Conservation (phyloP, 768 basidiomycete genomes). For the Phaffia tasmanica region DNA sequence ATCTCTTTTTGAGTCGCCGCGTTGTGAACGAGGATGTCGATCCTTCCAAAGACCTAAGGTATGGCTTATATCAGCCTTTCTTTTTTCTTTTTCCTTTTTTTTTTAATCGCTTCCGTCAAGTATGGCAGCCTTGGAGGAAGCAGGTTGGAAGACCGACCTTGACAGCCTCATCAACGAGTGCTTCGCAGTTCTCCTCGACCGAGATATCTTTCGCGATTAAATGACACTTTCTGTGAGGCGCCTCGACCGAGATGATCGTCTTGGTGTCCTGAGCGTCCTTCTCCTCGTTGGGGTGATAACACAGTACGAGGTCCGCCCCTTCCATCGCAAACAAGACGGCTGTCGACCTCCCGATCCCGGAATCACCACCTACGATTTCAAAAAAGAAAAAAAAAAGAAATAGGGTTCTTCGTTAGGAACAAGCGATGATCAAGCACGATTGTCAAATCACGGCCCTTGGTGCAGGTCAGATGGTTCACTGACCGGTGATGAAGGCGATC, state of each 20-base stretch:
- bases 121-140: too few species aligned
- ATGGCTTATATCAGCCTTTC: slow-evolving; percentile 29
- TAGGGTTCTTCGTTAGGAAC: too few species aligned
- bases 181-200: slow-evolving; percentile 39
- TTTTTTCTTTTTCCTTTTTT: too few species aligned
- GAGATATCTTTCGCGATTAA: slow-evolving; percentile 41
- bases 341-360: too few species aligned
- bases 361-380: too few species aligned
- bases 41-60: slow-evolving; percentile 26
- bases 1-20: slow-evolving; percentile 44
- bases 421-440: too few species aligned
- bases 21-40: slow-evolving; percentile 44
- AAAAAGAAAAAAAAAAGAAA: too few species aligned
- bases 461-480: too few species aligned
- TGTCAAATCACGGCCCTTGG: too few species aligned
- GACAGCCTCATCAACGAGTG: slow-evolving; percentile 41
- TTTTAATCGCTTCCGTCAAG: too few species aligned
- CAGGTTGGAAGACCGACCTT: slow-evolving; percentile 16
- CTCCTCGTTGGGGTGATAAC: slow-evolving; percentile 37
- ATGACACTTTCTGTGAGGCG: slow-evolving; percentile 40
- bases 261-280: slow-evolving; percentile 41
- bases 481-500: too few species aligned
- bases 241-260: slow-evolving; percentile 40
- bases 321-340: slow-evolving; percentile 23
- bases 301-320: slow-evolving; percentile 29